These are phyloP conservation scores for Fragilaria crotonensis DNA, from an alignment of 108 stramenopile species.

Conservation along the genomic window DNA sequence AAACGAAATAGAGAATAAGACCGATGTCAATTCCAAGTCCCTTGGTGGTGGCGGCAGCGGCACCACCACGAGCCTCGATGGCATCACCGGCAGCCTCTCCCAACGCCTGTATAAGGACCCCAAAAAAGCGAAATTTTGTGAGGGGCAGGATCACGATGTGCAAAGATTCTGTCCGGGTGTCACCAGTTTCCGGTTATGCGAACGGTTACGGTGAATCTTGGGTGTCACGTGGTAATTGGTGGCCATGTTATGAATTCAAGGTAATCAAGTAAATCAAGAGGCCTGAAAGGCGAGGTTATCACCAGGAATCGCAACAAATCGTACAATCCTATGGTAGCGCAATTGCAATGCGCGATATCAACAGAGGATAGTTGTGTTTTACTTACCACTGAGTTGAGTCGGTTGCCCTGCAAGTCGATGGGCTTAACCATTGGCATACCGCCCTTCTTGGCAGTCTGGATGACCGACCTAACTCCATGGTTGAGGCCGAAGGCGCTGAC, in stretches of 20 bases:
- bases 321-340: neutral
- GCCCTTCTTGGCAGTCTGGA: slow-evolving; percentile 18
- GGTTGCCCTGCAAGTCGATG: slow-evolving; percentile 42
- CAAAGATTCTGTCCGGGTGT: neutral
- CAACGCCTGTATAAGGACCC: slow-evolving; percentile 18
- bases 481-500: slow-evolving; percentile 66
- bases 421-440: slow-evolving; percentile 37
- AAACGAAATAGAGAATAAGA: slow-evolving; percentile 77
- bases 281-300: too few relatives aligned
- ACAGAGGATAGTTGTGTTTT: slow-evolving; percentile 4
- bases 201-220: neutral
- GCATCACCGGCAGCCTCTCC: slow-evolving; percentile 25
- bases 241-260: neutral
- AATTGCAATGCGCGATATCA: neutral
- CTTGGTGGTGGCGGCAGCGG: slow-evolving; percentile 5
- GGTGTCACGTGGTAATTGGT: neutral
- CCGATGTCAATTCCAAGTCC: slow-evolving; percentile 57
- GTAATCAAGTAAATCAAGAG: neutral
- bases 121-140: slow-evolving; percentile 4
- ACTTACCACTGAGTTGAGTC: slow-evolving; percentile 25
- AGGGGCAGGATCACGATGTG: slow-evolving; percentile 3
- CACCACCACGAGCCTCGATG: slow-evolving; percentile 54
- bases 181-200: neutral
- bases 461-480: slow-evolving; percentile 17
- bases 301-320: slow-evolving; percentile 5